These are phyloP conservation scores for Eimeria falciformis DNA, from an alignment of 169 alveolate genomes.

Conservation along the genomic window DNA sequence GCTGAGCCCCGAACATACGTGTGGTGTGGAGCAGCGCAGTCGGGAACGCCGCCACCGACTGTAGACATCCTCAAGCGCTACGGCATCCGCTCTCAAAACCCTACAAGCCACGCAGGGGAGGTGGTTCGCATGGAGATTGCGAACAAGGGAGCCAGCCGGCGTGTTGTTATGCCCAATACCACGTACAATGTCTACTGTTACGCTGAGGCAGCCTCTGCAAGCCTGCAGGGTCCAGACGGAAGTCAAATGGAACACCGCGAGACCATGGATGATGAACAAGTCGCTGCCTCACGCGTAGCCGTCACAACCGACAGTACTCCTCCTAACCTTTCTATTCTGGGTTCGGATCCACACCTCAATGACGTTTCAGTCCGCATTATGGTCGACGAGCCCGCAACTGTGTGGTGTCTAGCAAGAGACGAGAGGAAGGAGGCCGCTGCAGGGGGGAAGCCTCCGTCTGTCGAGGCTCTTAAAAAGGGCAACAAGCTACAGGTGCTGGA, in stretches of 20 bases:
- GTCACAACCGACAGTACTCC: conserved; percentile 77
- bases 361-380: conserved; percentile 26
- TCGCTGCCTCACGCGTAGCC: conserved; percentile 70
- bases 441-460: background rate
- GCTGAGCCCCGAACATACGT: conserved; percentile 76
- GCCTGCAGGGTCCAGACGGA: background rate
- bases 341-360: conserved; percentile 26
- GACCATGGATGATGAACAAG: conserved; percentile 67
- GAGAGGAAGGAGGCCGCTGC: conserved; percentile 21
- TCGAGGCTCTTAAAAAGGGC: conserved; percentile 66
- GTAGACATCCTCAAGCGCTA: conserved; percentile 80
- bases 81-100: conserved; percentile 80
- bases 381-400: conserved; percentile 79
- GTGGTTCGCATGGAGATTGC: conserved; percentile 56
- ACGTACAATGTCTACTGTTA: conserved; percentile 83
- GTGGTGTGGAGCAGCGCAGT: conserved; percentile 83
- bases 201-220: conserved; percentile 77
- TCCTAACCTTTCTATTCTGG: conserved; percentile 51
- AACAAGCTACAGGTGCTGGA: conserved; percentile 46
- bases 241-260: background rate
- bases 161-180: conserved; percentile 80
- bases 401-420: conserved; percentile 72
- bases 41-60: conserved; percentile 80
- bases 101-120: conserved; percentile 73
- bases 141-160: conserved; percentile 70